Base-by-base conservation (phyloP, 257 asterid genomes). In the Solanum ossicruentum region DNA sequence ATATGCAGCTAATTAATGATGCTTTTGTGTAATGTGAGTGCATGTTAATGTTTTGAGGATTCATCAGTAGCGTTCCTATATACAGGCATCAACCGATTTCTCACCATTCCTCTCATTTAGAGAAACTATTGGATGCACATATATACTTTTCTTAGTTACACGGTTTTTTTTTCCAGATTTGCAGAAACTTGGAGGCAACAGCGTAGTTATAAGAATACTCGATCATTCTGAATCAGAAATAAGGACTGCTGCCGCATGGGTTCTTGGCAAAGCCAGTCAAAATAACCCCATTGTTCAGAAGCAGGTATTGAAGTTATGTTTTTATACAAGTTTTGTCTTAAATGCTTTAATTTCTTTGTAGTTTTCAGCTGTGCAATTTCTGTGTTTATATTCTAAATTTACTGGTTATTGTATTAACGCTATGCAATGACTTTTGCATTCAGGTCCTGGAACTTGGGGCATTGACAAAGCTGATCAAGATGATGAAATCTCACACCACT, bases 191-290 rank as follows among this genome's bases (percentile, higher is more conserved):
- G 98, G 97, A 75, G 98, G 98, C 23, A 90, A 92, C 72, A 70
- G 85, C 39, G 93, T 89, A 47, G 87, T 95, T 88, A 32, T 93
- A 72, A 86, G 87, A 85, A 88, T 90, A 78, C 95, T 95, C 56
- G 69, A 89, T 84, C 88, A 92, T 84, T 77, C 91, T 67, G 91
- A 88, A 41, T 28, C 92, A 84, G 92, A 90, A 86, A 87, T 94
- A 52, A 93, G 98, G 90, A 88, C 93, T 47, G 86, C 84, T 84
- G 87, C 98, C 23, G 98, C 95, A n/a, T 91, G 95, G 95, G 83
- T 93, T 80, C 91, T 95, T 86, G 98, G 98, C 80, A 93, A 93
- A 92, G 98, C 98, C 80, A 88, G 98, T 88, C 98, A 95, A 89
- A 95, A 94, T 83, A 94, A 94, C 89, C 97, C 89, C 43, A 54